Conservation (phyloP, 768 basidiomycete species). For the Lepiota subincarnata region DNA sequence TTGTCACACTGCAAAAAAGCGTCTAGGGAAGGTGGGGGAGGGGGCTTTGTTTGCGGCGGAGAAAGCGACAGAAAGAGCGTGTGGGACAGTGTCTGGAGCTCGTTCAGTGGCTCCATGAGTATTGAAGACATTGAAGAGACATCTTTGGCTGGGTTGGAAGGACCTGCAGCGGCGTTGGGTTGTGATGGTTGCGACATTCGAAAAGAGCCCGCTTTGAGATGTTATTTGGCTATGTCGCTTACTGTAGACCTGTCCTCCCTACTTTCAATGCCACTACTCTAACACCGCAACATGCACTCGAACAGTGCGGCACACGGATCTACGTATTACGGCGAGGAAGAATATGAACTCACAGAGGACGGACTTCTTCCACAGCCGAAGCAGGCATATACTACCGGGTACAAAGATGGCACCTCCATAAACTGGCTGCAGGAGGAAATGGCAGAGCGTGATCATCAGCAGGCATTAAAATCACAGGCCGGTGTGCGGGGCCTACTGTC, state of each 20-base stretch:
- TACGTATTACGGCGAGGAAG: slow-evolving; percentile 18
- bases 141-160: slow-evolving; percentile 16
- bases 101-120: slow-evolving; percentile 57
- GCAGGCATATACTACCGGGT: slow-evolving; percentile 31
- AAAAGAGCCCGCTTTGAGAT: neutral
- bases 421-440: slow-evolving; percentile 70
- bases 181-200: slow-evolving; percentile 6
- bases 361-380: slow-evolving; percentile 29
- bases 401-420: slow-evolving; percentile 59
- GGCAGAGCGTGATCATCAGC: slow-evolving; percentile 53
- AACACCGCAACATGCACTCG: neutral
- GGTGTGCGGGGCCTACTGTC: slow-evolving; percentile 55
- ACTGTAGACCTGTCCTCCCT: slow-evolving; percentile 1
- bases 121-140: slow-evolving; percentile 54
- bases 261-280: neutral
- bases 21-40: slow-evolving; percentile 53
- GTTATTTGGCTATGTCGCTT: slow-evolving; percentile 8
- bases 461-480: slow-evolving; percentile 42
- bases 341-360: slow-evolving; percentile 44
- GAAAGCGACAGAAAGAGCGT: slow-evolving; percentile 72
- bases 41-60: slow-evolving; percentile 57
- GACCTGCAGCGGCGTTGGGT: slow-evolving; percentile 10
- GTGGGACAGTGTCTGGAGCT: slow-evolving; percentile 61
- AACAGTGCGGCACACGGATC: neutral
- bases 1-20: slow-evolving; percentile 63